A percentile compares a stretch with the other conserved stretches of the same genome.
These are phyloP conservation scores for Phytophthora pistaciae DNA, from an alignment of 352 stramenopile genomes.

Conservation along the genomic window DNA sequence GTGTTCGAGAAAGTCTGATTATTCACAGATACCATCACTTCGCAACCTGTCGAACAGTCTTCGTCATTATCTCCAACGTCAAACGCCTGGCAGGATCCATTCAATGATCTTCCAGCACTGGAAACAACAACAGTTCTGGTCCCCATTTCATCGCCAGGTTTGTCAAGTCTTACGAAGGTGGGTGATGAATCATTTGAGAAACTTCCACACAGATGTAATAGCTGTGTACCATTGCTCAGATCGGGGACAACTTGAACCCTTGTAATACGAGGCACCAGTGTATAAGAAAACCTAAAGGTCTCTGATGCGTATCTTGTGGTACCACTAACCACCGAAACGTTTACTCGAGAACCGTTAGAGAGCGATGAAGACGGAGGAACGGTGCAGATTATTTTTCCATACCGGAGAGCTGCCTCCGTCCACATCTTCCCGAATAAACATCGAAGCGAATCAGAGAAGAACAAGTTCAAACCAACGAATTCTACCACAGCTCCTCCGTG, in stretches of 20 bases:
- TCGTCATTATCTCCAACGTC: background rate
- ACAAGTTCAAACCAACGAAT: slow-evolving; percentile 46
- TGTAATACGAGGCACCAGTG: slow-evolving; percentile 27
- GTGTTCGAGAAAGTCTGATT: slow-evolving; percentile 43
- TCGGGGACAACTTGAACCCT: slow-evolving; percentile 28
- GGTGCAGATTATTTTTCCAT: slow-evolving; percentile 35
- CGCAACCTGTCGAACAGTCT: slow-evolving; percentile 32
- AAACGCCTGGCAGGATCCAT: slow-evolving; percentile 35
- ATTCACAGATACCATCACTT: slow-evolving; percentile 53
- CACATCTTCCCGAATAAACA: slow-evolving; percentile 48
- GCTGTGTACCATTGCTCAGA: slow-evolving; percentile 10
- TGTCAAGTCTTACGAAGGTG: slow-evolving; percentile 30
- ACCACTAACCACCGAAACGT: slow-evolving; percentile 38
- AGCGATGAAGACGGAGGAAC: slow-evolving; percentile 26
- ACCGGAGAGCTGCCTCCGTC: slow-evolving; percentile 25
- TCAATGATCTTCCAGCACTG: slow-evolving; percentile 11
- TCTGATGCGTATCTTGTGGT: slow-evolving; percentile 26
- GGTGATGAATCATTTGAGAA: slow-evolving; percentile 15
- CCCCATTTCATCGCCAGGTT: slow-evolving; percentile 5
- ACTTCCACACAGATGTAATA: slow-evolving; percentile 22
- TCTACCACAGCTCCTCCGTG: slow-evolving; percentile 42
- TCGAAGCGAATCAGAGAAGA: slow-evolving; percentile 29
- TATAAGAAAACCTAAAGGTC: slow-evolving; percentile 46
- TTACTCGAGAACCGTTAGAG: slow-evolving; percentile 15
- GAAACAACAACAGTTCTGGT: background rate